Evolutionary conservation across 2,329 filamentous ascomycete genomes (phyloP), one percentile per base, ranked within the genome.

Genomic region (Metarhizium humberi): DNA sequence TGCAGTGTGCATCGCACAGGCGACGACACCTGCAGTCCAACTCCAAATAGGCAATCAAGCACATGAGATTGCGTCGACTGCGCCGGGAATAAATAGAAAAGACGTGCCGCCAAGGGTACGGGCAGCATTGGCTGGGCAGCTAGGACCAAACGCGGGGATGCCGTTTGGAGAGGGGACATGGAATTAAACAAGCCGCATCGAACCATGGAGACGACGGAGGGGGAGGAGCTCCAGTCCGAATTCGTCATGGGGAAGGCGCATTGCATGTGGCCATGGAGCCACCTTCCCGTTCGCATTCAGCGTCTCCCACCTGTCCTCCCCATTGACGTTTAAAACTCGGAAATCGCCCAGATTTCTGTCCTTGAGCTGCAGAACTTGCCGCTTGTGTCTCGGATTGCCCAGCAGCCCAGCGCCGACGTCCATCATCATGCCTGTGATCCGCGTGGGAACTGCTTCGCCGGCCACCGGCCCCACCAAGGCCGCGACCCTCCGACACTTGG

Each of bases 401-500:
- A 29, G 5, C 20, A 29, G 25, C 13, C 20, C 20, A 18, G 45
- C 25, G 11, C 45, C 20, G 18, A 48, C 16, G 20, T 14, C 45
- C 11, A 48, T 7, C 45, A 64, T 59, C 45, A 64, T 59, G 59
- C 59, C 64, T 52, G 65, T 66, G 36, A 77, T 83, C 62, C 76
- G 80, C 51, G 70, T 83, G 6, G 80, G 75, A 16, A 82, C 80
- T 3, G 75, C 78, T 52, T 82, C 82, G 1, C 81, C 82, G 20
- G 71, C 71, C 34, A 77, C 79, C 2, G 73, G 74, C 55, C 59
- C 74, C 52, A 79, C 77, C 16, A 78, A 75, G 1, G 51, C 72
- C 29, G 73, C 79, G 38, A 95, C 90, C 1, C 79, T 96, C 55
- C 64, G 71, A 6, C 80, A 85, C 40, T 80, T 96, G 52, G 78